Percentiles rank a stretch among this genome's conserved stretches.
phyloP scores from a whole-genome alignment of 1,284 basidiomycete species.

The Neolentinus lepideus region DNA sequence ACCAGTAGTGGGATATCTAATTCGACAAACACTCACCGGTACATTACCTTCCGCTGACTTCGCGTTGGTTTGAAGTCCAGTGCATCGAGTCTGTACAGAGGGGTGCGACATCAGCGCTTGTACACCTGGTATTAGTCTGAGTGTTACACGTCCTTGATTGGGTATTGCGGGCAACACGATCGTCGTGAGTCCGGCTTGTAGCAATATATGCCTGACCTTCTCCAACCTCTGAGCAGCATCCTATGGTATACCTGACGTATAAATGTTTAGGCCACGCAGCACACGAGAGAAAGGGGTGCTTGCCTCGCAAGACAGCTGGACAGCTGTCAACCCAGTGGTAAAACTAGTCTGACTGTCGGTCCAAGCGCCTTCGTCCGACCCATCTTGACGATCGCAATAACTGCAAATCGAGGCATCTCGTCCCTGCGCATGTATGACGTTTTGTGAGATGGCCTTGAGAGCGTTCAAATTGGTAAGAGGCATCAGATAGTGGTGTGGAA shows the following conservation, averaged over 20 bases:
- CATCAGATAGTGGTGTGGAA: background rate
- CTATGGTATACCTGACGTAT: background rate
- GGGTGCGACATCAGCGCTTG: background rate
- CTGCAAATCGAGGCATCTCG: background rate
- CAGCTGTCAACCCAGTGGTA: background rate
- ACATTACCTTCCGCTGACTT: slow-evolving; percentile 72
- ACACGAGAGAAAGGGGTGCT: background rate
- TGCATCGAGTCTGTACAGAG: slow-evolving; percentile 61
- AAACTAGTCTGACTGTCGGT: background rate
- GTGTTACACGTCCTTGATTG: slow-evolving; percentile 55
- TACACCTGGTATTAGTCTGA: background rate
- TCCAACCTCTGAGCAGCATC: slow-evolving; percentile 2
- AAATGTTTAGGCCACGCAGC: background rate
- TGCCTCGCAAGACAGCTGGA: background rate
- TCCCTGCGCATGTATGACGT: background rate
- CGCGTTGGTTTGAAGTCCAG: slow-evolving; percentile 64
- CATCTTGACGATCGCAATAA: background rate
- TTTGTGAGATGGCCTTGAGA: background rate
- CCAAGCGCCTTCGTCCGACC: background rate
- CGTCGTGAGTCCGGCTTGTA: slow-evolving; percentile 34
- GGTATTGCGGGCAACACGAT: slow-evolving; percentile 91
- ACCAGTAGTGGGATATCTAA: background rate
- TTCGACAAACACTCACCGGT: slow-evolving; percentile 37
- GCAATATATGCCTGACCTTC: slow-evolving; percentile 1
- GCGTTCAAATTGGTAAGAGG: background rate